Percentiles rank a stretch among this genome's conserved stretches.
Conservation (phyloP, 805 yeast species). For the Candida krabiensis region DNA sequence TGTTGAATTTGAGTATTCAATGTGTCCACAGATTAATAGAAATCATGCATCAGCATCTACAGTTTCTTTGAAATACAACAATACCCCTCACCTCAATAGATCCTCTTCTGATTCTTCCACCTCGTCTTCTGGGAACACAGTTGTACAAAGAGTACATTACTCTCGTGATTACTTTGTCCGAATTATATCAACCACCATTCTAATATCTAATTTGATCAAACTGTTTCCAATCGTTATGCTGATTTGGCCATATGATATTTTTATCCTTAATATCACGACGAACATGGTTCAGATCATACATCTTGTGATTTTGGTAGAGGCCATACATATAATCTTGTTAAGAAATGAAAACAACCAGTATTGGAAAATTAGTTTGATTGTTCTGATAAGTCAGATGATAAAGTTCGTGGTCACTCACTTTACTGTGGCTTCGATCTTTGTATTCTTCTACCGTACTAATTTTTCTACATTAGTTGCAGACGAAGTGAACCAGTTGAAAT, state of each 20-base stretch:
- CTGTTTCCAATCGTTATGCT: slow-evolving; percentile 89
- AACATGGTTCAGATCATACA: slow-evolving; percentile 33
- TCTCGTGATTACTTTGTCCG: slow-evolving; percentile 31
- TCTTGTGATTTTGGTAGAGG: slow-evolving; percentile 32
- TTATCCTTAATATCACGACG: slow-evolving; percentile 44
- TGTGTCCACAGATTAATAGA: no score
- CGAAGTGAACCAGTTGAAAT: slow-evolving; percentile 27
- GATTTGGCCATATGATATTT: slow-evolving; percentile 95
- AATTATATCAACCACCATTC: slow-evolving; percentile 64
- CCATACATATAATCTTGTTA: slow-evolving; percentile 31
- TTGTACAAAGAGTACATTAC: slow-evolving; percentile 31
- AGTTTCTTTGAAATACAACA: background rate
- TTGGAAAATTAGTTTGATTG: slow-evolving; percentile 29
- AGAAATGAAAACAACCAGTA: slow-evolving; percentile 27
- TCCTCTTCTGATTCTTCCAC: slow-evolving; percentile 9
- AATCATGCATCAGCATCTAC: slow-evolving; percentile 5
- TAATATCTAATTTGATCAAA: slow-evolving; percentile 77
- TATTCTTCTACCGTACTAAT: slow-evolving; percentile 20
- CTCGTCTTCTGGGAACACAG: slow-evolving; percentile 6
- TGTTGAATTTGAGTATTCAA: slow-evolving; percentile 18
- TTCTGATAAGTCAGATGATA: slow-evolving; percentile 23
- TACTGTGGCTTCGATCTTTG: slow-evolving; percentile 19
- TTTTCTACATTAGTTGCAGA: slow-evolving; percentile 22
- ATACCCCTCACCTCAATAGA: background rate
- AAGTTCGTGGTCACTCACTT: slow-evolving; percentile 22